These are phyloP conservation scores for Dothideomycetes sp. DNA, from an alignment of 2,329 filamentous ascomycete species.

Conservation along the genomic window DNA sequence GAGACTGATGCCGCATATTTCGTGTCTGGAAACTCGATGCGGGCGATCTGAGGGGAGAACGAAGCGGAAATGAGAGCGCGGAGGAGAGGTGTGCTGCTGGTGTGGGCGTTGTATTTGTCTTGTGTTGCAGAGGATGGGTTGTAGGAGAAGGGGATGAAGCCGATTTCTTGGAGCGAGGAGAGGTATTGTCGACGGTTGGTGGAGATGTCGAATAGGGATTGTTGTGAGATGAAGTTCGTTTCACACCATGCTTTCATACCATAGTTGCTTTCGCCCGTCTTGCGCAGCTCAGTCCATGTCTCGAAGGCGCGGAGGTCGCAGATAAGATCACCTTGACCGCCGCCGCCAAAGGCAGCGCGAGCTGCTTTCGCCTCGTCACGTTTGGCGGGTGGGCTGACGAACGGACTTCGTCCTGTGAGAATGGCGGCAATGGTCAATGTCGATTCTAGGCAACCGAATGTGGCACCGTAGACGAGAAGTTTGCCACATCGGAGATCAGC, in stretches of 20 bases:
- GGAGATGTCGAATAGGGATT: conserved; percentile 78
- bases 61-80: conserved; percentile 39
- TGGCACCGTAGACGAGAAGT: conserved; percentile 86
- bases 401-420: conserved; percentile 79
- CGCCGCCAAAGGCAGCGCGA: conserved; percentile 59
- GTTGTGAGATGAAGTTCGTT: conserved; percentile 70
- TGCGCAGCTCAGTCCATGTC: conserved; percentile 61
- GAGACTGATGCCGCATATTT: conserved; percentile 83
- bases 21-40: conserved; percentile 89
- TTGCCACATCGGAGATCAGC: conserved; percentile 89
- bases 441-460: conserved; percentile 84
- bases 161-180: conserved; percentile 72
- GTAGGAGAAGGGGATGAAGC: conserved; percentile 48
- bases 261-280: conserved; percentile 44
- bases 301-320: conserved; percentile 79
- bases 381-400: conserved; percentile 71
- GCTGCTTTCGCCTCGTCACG: conserved; percentile 73
- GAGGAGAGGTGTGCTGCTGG: conserved; percentile 33
- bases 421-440: conserved; percentile 84
- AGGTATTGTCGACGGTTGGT: conserved; percentile 81
- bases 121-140: conserved; percentile 14
- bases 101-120: conserved; percentile 35
- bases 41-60: conserved; percentile 69
- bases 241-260: conserved; percentile 69
- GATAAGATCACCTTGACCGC: conserved; percentile 70